Evolutionary conservation across 129 eudicot genomes (phyloP).

Genomic region (Centella asiatica): DNA sequence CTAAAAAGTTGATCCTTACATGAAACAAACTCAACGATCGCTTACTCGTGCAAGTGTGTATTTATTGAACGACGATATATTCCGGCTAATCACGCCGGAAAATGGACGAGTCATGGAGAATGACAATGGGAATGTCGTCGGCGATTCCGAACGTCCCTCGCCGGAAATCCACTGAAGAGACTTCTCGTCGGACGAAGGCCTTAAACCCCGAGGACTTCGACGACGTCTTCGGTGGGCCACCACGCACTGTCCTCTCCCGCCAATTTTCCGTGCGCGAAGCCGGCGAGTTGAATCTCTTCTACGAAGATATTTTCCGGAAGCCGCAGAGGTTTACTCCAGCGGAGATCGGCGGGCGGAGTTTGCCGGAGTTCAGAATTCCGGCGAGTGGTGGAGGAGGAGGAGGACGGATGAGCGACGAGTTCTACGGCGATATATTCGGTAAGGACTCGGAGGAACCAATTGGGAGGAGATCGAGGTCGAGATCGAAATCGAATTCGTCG

Average conservation of each 20-base stretch:
- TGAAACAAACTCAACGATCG: background rate
- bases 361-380: conserved; percentile 86
- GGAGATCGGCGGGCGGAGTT: conserved; percentile 40
- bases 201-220: conserved; percentile 48
- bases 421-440: conserved; percentile 64
- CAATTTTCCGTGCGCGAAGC: conserved; percentile 28
- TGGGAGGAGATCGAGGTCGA: conserved; percentile 47
- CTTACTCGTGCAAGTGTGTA: too few relatives aligned
- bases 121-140: conserved; percentile 29
- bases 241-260: conserved; percentile 54
- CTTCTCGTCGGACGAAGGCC: conserved; percentile 17
- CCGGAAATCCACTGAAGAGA: conserved; percentile 45
- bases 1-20: too few relatives aligned
- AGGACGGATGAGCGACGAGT: conserved; percentile 32
- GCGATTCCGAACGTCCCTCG: conserved; percentile 16
- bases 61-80: too few relatives aligned
- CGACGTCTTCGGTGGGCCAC: conserved; percentile 90
- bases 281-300: conserved; percentile 19
- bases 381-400: conserved; percentile 13
- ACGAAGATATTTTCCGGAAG: conserved; percentile 48
- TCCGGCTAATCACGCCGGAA: background rate
- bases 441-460: conserved; percentile 21
- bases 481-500: conserved; percentile 45
- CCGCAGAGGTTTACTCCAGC: conserved; percentile 13
- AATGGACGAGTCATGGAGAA: conserved; percentile 81